Base-by-base conservation (phyloP, 257 asterid species). In the Agastache rugosa region DNA sequence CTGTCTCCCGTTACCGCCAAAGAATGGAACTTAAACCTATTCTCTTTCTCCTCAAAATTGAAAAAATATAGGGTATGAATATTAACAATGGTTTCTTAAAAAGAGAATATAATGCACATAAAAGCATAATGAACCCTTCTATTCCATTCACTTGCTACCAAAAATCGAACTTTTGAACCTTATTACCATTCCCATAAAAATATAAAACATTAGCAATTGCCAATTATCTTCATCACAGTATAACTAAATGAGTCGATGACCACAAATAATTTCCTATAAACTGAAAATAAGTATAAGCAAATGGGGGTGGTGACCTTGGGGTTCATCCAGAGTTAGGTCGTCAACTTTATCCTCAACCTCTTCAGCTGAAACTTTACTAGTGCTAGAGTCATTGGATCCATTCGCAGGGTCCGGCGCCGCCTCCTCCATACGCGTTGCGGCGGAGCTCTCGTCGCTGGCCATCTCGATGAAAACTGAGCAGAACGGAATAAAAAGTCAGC, bases 341-440 rank as follows among this genome's bases (percentile, higher is more conserved):
- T 69, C 85, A 22, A 88, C 76, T 81, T 86, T 84, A 72, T 83
- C 93, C 83, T 78, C 91, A 31, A 85, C 51, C 58, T 81, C 96
- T 31, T 79, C 79, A 67, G 71, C 82, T 47, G 45, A 68, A 81
- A 79, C 56, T 72, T 78, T 75, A 35, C 83, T 67, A 25, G 59
- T 10, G 85, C 75, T 76, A 31, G 65, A 77, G 47, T 73, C 88
- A 54, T 42, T 63, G n/a, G 29, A 19, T 45, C 76, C 82, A 67
- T 77, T 76, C 1, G 51, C 27, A 62, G 56, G 74, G 79, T 77
- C 77, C 55, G 86, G 73, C 37, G 76, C 80, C 64, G 83, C 92
- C 74, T 74, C 87, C 56, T 67, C 87, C 68, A 20, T 56, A 34
- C 42, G 63, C 15, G 66, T 65, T 66, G 62, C 83, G 44, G 79